Conservation (phyloP, 306 rosid species). For the Glycine soja region DNA sequence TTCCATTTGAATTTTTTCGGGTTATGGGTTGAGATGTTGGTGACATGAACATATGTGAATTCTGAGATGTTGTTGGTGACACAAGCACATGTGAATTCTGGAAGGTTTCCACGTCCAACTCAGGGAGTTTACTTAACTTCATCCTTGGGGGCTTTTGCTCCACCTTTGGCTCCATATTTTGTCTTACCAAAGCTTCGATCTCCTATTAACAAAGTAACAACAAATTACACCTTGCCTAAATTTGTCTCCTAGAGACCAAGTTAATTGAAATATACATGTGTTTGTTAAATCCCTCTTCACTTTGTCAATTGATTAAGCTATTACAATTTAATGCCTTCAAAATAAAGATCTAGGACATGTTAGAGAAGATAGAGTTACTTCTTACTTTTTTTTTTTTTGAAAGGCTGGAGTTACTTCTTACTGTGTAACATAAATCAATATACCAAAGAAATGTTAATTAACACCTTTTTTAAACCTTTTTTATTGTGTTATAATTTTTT, state of each 20-base stretch:
- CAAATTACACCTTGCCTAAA: background rate
- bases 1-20: slow-evolving; percentile 40
- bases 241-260: background rate
- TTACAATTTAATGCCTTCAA: background rate
- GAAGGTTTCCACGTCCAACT: slow-evolving; percentile 44
- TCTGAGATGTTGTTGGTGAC: slow-evolving; percentile 53
- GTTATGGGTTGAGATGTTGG: slow-evolving; percentile 41
- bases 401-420: too few relatives aligned
- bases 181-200: background rate
- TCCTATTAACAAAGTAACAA: background rate
- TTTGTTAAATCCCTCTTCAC: background rate
- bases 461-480: background rate
- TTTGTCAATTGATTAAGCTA: background rate
- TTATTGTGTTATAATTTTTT: background rate
- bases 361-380: background rate
- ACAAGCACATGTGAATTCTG: slow-evolving; percentile 47
- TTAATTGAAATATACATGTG: background rate
- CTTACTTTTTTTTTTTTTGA: too few relatives aligned
- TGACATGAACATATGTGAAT: slow-evolving; percentile 48
- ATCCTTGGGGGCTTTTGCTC: slow-evolving; percentile 49
- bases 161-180: slow-evolving; percentile 55
- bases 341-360: background rate
- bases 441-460: slow-evolving; percentile 7
- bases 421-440: background rate
- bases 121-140: slow-evolving; percentile 42